A percentile compares a stretch with the other conserved stretches of the same genome.
These are phyloP conservation scores for Exophiala viscosa DNA, from an alignment of 2,329 filamentous ascomycete species.

Conservation along the genomic window DNA sequence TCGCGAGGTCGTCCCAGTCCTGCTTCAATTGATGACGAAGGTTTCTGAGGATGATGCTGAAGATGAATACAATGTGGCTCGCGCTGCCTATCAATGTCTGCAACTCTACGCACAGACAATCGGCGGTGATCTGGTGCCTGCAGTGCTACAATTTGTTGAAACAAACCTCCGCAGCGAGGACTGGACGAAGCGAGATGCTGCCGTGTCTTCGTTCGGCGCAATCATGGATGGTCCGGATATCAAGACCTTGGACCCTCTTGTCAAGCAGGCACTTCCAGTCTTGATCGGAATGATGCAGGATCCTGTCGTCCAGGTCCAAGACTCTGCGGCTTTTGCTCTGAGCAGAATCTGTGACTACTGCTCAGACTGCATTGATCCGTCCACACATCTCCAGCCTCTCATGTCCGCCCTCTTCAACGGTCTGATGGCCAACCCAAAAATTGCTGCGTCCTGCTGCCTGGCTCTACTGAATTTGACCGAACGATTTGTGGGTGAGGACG, in stretches of 20 bases:
- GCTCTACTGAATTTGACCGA: conserved; percentile 97
- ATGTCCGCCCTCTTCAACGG: conserved; percentile 88
- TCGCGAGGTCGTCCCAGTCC: conserved; percentile 87
- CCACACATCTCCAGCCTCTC: conserved; percentile 74
- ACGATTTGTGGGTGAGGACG: conserved; percentile 83
- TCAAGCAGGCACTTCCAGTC: conserved; percentile 90
- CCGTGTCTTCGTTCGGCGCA: conserved; percentile 93
- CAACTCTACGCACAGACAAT: conserved; percentile 94
- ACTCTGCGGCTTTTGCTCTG: conserved; percentile 92
- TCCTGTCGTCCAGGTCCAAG: conserved; percentile 80
- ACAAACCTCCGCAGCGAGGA: conserved; percentile 82
- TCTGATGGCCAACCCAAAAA: conserved; percentile 86
- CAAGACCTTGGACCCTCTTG: conserved; percentile 83
- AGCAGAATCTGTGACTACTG: conserved; percentile 94
- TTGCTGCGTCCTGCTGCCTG: conserved; percentile 98
- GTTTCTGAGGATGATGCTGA: conserved; percentile 96
- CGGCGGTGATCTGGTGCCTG: conserved; percentile 74
- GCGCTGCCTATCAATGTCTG: conserved; percentile 92
- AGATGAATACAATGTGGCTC: conserved; percentile 95
- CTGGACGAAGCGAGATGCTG: conserved; percentile 92
- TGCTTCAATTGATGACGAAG: conserved; percentile 84
- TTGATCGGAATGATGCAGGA: conserved; percentile 93
- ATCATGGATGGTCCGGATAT: conserved; percentile 99
- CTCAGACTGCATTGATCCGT: conserved; percentile 84
- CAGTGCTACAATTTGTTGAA: conserved; percentile 89